Conservation (phyloP, 2,329 filamentous ascomycete species). For the Elsinoe fawcettii region DNA sequence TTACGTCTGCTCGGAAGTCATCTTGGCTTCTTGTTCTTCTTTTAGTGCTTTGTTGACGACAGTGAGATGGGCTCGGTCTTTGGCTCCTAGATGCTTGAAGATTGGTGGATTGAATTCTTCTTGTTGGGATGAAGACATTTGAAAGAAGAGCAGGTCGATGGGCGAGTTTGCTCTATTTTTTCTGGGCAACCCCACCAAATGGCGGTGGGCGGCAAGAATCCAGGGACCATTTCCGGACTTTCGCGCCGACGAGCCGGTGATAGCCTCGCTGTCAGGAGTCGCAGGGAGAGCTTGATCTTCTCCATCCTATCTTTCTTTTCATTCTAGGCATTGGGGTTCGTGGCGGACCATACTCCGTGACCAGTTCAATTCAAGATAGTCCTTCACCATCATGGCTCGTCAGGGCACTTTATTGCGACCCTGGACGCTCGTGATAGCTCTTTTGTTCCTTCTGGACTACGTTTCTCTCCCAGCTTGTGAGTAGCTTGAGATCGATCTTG, state of each 20-base stretch:
- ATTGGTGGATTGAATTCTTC: conserved; percentile 33
- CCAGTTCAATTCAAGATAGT: no score
- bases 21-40: conserved; percentile 27
- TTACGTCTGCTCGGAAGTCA: conserved; percentile 75
- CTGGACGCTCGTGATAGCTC: conserved; percentile 9
- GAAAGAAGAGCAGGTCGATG: background rate
- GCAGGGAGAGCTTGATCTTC: background rate
- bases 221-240: background rate
- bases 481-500: conserved; percentile 13
- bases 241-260: background rate
- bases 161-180: conserved; percentile 14
- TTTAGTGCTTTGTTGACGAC: conserved; percentile 27
- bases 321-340: background rate
- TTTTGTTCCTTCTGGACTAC: conserved; percentile 28
- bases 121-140: conserved; percentile 17
- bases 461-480: conserved; percentile 32
- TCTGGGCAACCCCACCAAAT: conserved; percentile 7
- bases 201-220: background rate
- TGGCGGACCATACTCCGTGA: background rate
- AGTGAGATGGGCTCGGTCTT: conserved; percentile 40
- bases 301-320: background rate
- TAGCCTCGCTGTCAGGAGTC: background rate
- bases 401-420: background rate
- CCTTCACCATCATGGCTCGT: background rate
- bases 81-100: conserved; percentile 40